phyloP scores from a whole-genome alignment of 306 rosid species.

The Casuarina cunninghamiana region DNA sequence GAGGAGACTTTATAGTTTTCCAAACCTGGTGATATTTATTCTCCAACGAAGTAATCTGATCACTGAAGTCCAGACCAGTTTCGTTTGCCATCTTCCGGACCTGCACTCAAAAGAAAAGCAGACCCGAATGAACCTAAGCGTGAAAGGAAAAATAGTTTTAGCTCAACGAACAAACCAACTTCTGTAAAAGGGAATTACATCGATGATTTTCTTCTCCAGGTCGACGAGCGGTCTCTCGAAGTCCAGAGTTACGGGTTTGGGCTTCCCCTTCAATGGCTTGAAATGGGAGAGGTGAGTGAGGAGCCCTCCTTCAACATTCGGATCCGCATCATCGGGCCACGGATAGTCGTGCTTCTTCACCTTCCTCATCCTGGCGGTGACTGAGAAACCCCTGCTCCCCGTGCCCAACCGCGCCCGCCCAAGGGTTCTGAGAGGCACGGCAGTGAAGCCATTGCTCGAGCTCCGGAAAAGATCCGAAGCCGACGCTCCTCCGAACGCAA shows the following conservation, averaged over 20 bases:
- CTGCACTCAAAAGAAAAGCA: slow-evolving; percentile 41
- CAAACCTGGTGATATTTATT: slow-evolving; percentile 75
- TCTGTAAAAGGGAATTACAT: slow-evolving; percentile 41
- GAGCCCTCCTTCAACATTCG: slow-evolving; percentile 78
- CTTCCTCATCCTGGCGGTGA: slow-evolving; percentile 67
- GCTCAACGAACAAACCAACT: not conserved
- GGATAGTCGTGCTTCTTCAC: slow-evolving; percentile 82
- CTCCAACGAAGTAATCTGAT: slow-evolving; percentile 77
- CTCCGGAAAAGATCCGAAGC: slow-evolving; percentile 91
- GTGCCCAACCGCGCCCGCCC: slow-evolving; percentile 53
- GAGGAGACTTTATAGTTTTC: not conserved
- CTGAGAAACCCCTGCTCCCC: slow-evolving; percentile 53
- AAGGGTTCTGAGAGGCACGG: slow-evolving; percentile 65
- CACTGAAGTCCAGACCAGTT: slow-evolving; percentile 88
- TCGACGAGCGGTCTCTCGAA: slow-evolving; percentile 79
- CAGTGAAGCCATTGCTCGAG: slow-evolving; percentile 61
- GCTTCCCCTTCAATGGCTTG: slow-evolving; percentile 82
- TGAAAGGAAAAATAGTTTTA: not conserved
- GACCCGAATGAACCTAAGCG: slow-evolving; percentile 10
- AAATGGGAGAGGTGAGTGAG: slow-evolving; percentile 68
- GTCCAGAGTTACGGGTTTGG: slow-evolving; percentile 68
- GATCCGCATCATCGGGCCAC: slow-evolving; percentile 85
- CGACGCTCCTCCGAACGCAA: slow-evolving; percentile 49
- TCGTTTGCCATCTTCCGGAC: slow-evolving; percentile 84
- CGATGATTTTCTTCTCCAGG: slow-evolving; percentile 80